Percentiles rank a stretch among this genome's conserved stretches.
Evolutionary conservation across 164 flowering plant species (phyloP).

Genomic region (Aristolochia fimbriata): DNA sequence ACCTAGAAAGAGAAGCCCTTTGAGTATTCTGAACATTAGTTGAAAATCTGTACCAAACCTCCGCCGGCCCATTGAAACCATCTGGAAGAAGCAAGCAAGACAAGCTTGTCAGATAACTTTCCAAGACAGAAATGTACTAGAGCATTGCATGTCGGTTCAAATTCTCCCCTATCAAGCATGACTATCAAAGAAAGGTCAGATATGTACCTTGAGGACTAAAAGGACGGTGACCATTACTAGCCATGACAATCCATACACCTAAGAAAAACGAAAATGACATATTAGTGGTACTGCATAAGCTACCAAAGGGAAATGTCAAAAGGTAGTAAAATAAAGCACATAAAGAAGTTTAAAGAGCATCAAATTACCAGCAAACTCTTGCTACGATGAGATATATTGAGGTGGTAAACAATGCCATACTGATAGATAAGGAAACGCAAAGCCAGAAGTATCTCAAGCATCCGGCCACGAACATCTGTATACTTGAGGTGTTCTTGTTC

Average conservation of each 20-base stretch:
- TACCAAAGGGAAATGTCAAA: background rate
- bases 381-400: slow-evolving; percentile 62
- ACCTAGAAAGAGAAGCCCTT: slow-evolving; percentile 81
- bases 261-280: slow-evolving; percentile 4
- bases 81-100: slow-evolving; percentile 23
- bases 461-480: slow-evolving; percentile 62
- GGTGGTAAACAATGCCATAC: slow-evolving; percentile 94
- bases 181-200: background rate
- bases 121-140: background rate
- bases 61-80: slow-evolving; percentile 92
- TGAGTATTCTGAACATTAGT: slow-evolving; percentile 92
- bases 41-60: slow-evolving; percentile 85
- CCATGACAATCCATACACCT: slow-evolving; percentile 98
- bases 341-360: background rate
- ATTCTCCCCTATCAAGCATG: too few species aligned
- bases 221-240: slow-evolving; percentile 57
- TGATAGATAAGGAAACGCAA: slow-evolving; percentile 85
- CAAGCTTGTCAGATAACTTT: background rate
- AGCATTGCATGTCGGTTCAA: background rate
- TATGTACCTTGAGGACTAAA: slow-evolving; percentile 68
- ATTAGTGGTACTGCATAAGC: too few species aligned
- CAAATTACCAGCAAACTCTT: slow-evolving; percentile 54
- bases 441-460: slow-evolving; percentile 75
- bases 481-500: slow-evolving; percentile 74
- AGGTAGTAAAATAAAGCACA: background rate